Conservation (phyloP, 2,329 filamentous ascomycete genomes). For the Sporothrix protearum region DNA sequence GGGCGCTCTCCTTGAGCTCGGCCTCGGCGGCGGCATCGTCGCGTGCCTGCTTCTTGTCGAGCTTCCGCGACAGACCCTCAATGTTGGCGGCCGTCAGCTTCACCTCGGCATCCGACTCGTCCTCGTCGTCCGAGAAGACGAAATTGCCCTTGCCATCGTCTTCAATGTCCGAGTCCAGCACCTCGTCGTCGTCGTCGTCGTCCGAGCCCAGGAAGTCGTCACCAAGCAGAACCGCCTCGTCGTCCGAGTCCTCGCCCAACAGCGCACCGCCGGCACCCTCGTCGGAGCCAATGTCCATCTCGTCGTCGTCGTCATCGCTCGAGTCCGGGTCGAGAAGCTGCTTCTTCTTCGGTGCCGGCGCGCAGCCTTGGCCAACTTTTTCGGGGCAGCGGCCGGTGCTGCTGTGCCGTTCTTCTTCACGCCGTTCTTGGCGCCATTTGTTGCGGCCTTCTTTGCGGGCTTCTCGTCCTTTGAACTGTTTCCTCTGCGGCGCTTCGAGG, state of each 20-base stretch:
- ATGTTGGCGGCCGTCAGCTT: conserved; percentile 94
- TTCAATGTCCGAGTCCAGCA: conserved; percentile 70
- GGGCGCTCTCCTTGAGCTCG: conserved; percentile 76
- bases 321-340: conserved; percentile 35
- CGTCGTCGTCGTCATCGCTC: conserved; percentile 39
- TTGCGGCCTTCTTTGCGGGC: conserved; percentile 32
- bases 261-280: conserved; percentile 49
- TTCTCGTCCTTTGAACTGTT: conserved; percentile 36
- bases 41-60: conserved; percentile 72
- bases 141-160: conserved; percentile 51
- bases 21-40: conserved; percentile 80
- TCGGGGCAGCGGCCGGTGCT: conserved; percentile 27
- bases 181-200: conserved; percentile 53
- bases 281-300: conserved; percentile 40
- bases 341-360: conserved; percentile 23
- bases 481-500: conserved; percentile 56
- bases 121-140: conserved; percentile 96
- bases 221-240: conserved; percentile 33
- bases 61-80: conserved; percentile 78
- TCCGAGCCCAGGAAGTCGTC: conserved; percentile 56
- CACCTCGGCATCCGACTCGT: conserved; percentile 84
- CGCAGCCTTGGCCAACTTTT: conserved; percentile 32
- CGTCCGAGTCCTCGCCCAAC: conserved; percentile 39
- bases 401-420: conserved; percentile 31
- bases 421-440: conserved; percentile 30